A percentile compares a stretch with the other conserved stretches of the same genome.
Conservation (phyloP, 192 early-diverging fungal species). For the Podochytrium sp. region DNA sequence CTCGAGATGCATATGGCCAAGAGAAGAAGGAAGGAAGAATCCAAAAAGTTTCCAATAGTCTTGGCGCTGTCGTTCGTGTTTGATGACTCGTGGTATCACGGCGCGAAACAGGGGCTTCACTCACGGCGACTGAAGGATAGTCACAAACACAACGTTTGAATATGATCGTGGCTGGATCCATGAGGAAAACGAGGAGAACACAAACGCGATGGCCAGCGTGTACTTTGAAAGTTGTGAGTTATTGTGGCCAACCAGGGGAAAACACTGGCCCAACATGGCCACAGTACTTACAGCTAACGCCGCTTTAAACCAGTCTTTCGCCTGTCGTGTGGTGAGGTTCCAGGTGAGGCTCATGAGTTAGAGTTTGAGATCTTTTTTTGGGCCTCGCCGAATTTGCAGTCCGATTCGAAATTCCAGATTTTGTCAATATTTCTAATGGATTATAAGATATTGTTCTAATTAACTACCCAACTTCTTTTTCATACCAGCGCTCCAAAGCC, state of each 20-base stretch:
- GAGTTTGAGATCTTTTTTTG: too few species aligned
- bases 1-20: background rate
- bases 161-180: constrained; percentile 8
- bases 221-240: background rate
- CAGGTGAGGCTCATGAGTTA: too few species aligned
- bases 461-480: too few species aligned
- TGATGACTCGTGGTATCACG: background rate
- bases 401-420: background rate
- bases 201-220: constrained; percentile 16
- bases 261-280: background rate
- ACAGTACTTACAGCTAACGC: constrained; percentile 4
- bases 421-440: too few species aligned
- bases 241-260: background rate
- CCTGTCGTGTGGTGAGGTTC: background rate
- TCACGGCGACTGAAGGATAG: constrained; percentile 26
- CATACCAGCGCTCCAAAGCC: too few species aligned
- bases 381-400: background rate
- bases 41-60: constrained; percentile 30
- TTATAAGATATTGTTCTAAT: too few species aligned
- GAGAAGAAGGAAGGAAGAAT: constrained; percentile 11
- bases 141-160: constrained; percentile 21
- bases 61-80: background rate
- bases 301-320: constrained; percentile 30
- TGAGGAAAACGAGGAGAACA: constrained; percentile 18
- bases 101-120: background rate